Conservation (phyloP, 2,329 filamentous ascomycete species). For the Davidsoniella eucalypti region DNA sequence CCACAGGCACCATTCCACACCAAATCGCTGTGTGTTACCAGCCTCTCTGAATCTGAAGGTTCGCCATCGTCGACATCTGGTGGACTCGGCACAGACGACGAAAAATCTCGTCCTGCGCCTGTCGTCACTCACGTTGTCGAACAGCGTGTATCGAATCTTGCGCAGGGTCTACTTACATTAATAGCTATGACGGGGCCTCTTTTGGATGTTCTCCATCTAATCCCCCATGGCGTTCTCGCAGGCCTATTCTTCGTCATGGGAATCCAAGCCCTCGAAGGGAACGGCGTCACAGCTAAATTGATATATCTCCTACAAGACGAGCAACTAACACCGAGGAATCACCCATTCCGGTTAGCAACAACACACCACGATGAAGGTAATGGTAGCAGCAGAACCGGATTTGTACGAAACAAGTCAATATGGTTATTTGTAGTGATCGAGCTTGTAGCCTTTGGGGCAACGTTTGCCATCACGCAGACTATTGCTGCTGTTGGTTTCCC, state of each 20-base stretch:
- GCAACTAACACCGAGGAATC: constrained; percentile 36
- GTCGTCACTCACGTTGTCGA: constrained; percentile 51
- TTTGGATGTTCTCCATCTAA: constrained; percentile 56
- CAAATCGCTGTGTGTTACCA: constrained; percentile 56
- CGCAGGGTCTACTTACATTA: constrained; percentile 60
- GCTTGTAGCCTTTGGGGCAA: constrained; percentile 55
- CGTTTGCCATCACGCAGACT: constrained; percentile 70
- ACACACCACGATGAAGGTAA: too few species aligned
- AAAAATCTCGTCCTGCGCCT: constrained; percentile 28
- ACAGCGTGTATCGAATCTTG: constrained; percentile 63
- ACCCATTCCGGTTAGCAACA: constrained; percentile 31
- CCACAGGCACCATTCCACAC: constrained; percentile 76
- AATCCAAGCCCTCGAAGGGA: constrained; percentile 56
- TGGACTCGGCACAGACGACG: constrained; percentile 27
- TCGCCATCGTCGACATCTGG: constrained; percentile 18
- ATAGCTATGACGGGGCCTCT: constrained; percentile 65
- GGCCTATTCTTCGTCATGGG: constrained; percentile 80
- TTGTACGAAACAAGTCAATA: constrained; percentile 40
- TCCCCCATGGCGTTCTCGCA: constrained; percentile 64
- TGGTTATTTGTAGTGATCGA: constrained; percentile 57
- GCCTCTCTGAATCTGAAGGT: neutral
- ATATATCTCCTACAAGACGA: constrained; percentile 51
- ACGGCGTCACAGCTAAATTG: constrained; percentile 62
- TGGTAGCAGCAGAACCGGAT: constrained; percentile 27
- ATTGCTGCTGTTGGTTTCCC: constrained; percentile 71